phyloP scores from a whole-genome alignment of 2,329 filamentous ascomycete species.

The Verruconis gallopava region DNA sequence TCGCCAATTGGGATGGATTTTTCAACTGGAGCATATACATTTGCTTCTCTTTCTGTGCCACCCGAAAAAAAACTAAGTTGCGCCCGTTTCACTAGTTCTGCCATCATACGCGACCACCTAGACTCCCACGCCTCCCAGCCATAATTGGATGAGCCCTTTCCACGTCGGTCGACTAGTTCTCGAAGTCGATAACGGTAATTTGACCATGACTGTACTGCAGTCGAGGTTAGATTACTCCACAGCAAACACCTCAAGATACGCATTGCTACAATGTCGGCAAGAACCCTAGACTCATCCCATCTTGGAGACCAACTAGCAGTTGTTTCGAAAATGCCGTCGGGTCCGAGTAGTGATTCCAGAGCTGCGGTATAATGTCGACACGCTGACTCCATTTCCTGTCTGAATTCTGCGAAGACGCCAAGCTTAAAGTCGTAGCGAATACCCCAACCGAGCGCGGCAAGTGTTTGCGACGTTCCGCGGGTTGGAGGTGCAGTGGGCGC shows the following conservation, averaged over 20 bases:
- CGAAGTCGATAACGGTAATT: slow-evolving; percentile 60
- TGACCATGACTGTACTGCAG: slow-evolving; percentile 70
- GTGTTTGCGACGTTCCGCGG: slow-evolving; percentile 67
- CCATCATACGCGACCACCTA: slow-evolving; percentile 52
- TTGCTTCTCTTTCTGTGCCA: slow-evolving; percentile 19
- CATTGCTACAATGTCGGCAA: slow-evolving; percentile 71
- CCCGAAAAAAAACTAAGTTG: slow-evolving; percentile 33
- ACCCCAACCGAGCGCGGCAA: slow-evolving; percentile 82
- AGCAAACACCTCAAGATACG: slow-evolving; percentile 72
- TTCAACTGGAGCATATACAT: slow-evolving; percentile 36
- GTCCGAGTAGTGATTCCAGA: slow-evolving; percentile 68
- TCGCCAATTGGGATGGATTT: slow-evolving; percentile 38
- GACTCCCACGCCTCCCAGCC: slow-evolving; percentile 92
- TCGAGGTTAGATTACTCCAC: slow-evolving; percentile 65
- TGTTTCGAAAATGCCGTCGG: slow-evolving; percentile 68
- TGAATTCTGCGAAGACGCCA: slow-evolving; percentile 79
- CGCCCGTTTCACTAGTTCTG: slow-evolving; percentile 42
- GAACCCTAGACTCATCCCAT: slow-evolving; percentile 83
- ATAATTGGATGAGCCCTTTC: slow-evolving; percentile 77
- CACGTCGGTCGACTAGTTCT: slow-evolving; percentile 68
- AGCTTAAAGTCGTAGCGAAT: slow-evolving; percentile 92
- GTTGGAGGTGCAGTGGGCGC: slow-evolving; percentile 74
- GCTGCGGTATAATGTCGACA: slow-evolving; percentile 76
- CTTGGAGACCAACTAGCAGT: slow-evolving; percentile 82
- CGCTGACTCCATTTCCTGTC: slow-evolving; percentile 82